Evolutionary conservation across 108 stramenopile species (phyloP), one percentile per base, ranked within the genome.

Genomic region (Pseudonitzschia delicatissima): DNA sequence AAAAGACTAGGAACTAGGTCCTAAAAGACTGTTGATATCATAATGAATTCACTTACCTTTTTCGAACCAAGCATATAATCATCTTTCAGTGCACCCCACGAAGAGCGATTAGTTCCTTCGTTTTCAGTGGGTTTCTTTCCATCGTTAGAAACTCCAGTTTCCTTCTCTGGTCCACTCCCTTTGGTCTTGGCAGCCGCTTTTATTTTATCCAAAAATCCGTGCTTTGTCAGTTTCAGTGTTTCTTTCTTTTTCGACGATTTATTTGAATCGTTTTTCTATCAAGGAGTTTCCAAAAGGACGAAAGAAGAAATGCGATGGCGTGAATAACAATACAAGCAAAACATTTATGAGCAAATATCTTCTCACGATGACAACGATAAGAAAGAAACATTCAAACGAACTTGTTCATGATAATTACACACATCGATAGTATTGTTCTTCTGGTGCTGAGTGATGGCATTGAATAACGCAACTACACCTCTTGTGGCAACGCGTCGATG

Each of bases 391-490:
- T 28, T 37, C 17, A 13, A 26, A 1, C 15, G 36, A 28, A 11
- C 35, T 26, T 39, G 8, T 8, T 34, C 7, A 27, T 68, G 21
- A 52, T 67, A 34, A 57, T 39, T 23, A 47, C 69, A 25, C 69
- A 58, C 23, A 67, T 69, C 28, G 1, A 28, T 6, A 28, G 2
- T 48, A 7, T 18, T 21, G 20, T 8, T 48, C 47, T 48, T 48
- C 47, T 92, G 87, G 77, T 95, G 91, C 70, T 87, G 86, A 12
- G 87, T 64, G 64, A 95, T 92, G 23, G 94, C 88, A 73, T 95
- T 95, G 55, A 95, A 95, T 7, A 95, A 69, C 2, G 90, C 90
- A 21, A 95, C 94, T 13, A 95, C 94, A 66, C 94, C 94, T 25
- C 91, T 76, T 4, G 94, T 95, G 36, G 94, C 94, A 5, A 92